phyloP scores from a whole-genome alignment of 257 asterid species.

The Anisodus tanguticus region DNA sequence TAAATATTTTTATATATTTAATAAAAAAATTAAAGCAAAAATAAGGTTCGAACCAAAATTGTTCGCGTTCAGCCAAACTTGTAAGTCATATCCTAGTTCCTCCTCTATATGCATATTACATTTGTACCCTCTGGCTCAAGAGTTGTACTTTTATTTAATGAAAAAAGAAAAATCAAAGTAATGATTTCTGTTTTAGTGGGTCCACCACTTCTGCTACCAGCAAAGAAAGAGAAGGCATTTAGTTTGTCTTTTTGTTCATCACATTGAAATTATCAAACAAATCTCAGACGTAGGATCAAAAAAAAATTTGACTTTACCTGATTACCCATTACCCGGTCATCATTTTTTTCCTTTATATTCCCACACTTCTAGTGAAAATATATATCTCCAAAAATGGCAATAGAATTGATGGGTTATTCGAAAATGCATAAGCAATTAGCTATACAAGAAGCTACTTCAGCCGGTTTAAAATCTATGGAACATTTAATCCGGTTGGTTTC shows the following conservation, averaged over 20 bases:
- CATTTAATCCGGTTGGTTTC: slow-evolving; percentile 64
- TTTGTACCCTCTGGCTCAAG: background rate
- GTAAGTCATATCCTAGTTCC: no score
- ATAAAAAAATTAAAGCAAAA: no score
- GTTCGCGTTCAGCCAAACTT: no score
- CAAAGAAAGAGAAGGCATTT: background rate
- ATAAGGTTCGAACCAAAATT: no score
- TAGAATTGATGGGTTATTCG: slow-evolving; percentile 44
- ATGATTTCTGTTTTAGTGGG: background rate
- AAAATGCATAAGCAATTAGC: slow-evolving; percentile 56
- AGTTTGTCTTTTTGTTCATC: background rate
- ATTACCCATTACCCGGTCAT: slow-evolving; percentile 39
- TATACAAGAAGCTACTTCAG: slow-evolving; percentile 68
- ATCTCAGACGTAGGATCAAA: background rate
- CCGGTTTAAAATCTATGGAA: slow-evolving; percentile 80
- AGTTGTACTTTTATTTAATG: background rate
- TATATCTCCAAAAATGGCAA: slow-evolving; percentile 46
- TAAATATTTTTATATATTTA: no score
- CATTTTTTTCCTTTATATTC: slow-evolving; percentile 37
- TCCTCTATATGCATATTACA: background rate
- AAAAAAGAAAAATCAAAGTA: background rate
- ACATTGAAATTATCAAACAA: background rate
- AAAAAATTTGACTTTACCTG: slow-evolving; percentile 49
- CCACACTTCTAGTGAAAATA: background rate
- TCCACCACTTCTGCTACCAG: background rate